Conservation (phyloP, 441 rosid species). For the Rhodomyrtus psidioides region DNA sequence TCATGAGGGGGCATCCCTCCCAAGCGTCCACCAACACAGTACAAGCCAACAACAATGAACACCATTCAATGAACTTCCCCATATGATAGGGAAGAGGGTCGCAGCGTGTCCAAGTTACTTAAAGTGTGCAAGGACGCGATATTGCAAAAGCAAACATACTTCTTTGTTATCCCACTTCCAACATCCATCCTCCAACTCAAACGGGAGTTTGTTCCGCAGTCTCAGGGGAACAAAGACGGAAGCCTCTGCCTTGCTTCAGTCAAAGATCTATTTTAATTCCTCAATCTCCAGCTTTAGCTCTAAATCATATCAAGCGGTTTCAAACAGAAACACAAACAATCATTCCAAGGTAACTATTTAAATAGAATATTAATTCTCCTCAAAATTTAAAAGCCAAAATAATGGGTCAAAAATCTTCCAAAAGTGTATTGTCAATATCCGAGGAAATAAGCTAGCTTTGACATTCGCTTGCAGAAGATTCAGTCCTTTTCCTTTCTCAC, state of each 20-base stretch:
- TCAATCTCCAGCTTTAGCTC: neutral
- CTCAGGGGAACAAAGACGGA: neutral
- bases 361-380: neutral
- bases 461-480: neutral
- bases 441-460: neutral
- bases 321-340: neutral
- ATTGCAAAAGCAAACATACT: neutral
- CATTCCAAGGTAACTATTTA: neutral
- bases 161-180: neutral
- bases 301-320: neutral
- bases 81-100: neutral
- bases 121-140: neutral
- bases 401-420: neutral
- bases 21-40: neutral
- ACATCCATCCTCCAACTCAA: neutral
- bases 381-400: neutral
- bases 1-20: neutral
- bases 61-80: neutral
- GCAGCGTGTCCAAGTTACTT: neutral
- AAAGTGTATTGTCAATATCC: neutral
- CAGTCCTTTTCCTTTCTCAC: neutral
- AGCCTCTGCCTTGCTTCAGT: neutral
- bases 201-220: neutral
- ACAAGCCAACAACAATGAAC: neutral
- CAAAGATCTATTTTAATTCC: neutral